Evolutionary conservation across 2,329 filamentous ascomycete genomes (phyloP).

Genomic region (Colletotrichum lentis): DNA sequence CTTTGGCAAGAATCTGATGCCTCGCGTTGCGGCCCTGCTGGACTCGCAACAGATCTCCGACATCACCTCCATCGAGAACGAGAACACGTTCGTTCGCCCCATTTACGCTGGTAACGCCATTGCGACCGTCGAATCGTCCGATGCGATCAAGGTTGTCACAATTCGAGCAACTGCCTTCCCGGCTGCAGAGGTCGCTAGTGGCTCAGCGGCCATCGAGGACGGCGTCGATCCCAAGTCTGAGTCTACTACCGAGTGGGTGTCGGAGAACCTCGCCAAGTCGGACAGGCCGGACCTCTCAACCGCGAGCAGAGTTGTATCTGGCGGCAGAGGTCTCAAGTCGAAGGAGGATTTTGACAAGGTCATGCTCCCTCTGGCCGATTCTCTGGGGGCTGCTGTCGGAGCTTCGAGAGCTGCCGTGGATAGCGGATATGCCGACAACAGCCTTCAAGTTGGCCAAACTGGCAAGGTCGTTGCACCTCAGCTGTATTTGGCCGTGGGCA

Average conservation of each 20-base stretch:
- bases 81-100: conserved; percentile 93
- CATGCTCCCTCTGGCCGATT: conserved; percentile 91
- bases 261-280: conserved; percentile 90
- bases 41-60: conserved; percentile 95
- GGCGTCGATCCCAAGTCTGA: conserved; percentile 84
- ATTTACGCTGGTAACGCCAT: conserved; percentile 99
- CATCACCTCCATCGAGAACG: conserved; percentile 83
- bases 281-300: conserved; percentile 93
- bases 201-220: conserved; percentile 79
- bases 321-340: conserved; percentile 93
- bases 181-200: conserved; percentile 73
- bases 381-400: conserved; percentile 92
- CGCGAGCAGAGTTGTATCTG: conserved; percentile 89
- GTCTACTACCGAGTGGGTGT: conserved; percentile 84
- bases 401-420: conserved; percentile 95
- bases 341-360: conserved; percentile 96
- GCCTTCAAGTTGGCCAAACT: conserved; percentile 96
- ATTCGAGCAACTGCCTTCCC: conserved; percentile 93
- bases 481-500: conserved; percentile 93
- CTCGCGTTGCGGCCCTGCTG: conserved; percentile 87
- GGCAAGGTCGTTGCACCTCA: conserved; percentile 98
- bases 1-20: conserved; percentile 95
- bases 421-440: conserved; percentile 98
- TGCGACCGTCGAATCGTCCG: conserved; percentile 89
- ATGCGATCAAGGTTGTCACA: conserved; percentile 87